phyloP scores from a whole-genome alignment of 75 land plant genomes.

The Cryptomeria japonica region DNA sequence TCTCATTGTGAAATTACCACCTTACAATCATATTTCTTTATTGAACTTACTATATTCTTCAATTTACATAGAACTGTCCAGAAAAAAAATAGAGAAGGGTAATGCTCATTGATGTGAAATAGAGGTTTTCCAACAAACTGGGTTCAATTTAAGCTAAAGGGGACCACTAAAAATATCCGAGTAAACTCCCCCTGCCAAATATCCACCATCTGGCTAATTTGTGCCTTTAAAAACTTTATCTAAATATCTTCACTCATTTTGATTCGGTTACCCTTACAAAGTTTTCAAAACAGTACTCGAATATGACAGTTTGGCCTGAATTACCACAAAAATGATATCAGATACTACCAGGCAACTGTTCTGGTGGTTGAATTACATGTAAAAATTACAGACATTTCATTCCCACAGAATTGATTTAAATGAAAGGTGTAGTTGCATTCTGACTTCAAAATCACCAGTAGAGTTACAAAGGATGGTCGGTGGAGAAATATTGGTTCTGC shows the following conservation, averaged over 20 bases:
- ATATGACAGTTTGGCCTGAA: not conserved
- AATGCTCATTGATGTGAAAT: not conserved
- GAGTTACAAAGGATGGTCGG: not conserved
- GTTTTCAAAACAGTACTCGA: not conserved
- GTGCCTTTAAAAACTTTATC: conserved; percentile 23
- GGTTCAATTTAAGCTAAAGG: not conserved
- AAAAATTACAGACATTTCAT: not conserved
- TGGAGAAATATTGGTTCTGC: not conserved
- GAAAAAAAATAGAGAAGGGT: not conserved
- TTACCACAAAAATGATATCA: not conserved
- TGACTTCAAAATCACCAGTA: not conserved
- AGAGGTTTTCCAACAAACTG: not conserved
- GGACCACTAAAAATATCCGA: not conserved
- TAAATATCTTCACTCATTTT: conserved; percentile 6
- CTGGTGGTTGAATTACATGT: not conserved
- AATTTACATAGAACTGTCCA: not conserved
- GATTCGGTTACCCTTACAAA: not conserved
- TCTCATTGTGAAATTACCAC: not conserved
- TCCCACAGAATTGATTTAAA: not conserved
- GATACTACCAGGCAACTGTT: not conserved
- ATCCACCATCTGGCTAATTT: conserved; percentile 29
- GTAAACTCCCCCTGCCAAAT: conserved; percentile 54
- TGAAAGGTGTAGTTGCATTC: not conserved
- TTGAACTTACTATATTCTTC: not conserved
- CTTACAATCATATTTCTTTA: not conserved